Percentiles rank a stretch among this genome's conserved stretches.
Conservation (phyloP, 257 asterid genomes). For the Solanum dulcamara region DNA sequence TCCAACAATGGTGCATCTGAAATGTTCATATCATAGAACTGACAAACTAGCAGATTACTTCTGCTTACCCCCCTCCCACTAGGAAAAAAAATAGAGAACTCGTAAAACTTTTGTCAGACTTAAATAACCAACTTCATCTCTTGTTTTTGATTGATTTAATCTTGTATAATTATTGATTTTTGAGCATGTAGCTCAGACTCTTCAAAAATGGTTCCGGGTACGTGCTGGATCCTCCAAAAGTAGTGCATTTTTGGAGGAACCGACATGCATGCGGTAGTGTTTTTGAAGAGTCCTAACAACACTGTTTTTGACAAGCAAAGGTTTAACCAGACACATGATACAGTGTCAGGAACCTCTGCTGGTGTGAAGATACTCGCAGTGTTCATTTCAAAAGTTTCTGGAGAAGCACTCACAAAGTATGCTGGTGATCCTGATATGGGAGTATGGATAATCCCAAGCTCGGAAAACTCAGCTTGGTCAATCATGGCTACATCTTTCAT, state of each 20-base stretch:
- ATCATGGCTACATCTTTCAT: conserved; percentile 65
- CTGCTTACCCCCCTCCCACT: neutral
- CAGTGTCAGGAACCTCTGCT: conserved; percentile 73
- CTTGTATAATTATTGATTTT: neutral
- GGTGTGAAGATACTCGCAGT: conserved; percentile 60
- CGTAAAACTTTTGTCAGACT: neutral
- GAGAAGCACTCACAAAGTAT: conserved; percentile 39
- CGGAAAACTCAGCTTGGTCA: conserved; percentile 66
- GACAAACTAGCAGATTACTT: neutral
- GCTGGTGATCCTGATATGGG: conserved; percentile 30
- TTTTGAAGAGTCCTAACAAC: neutral
- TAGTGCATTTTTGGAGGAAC: neutral
- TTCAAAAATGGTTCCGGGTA: neutral
- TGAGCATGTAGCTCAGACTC: neutral
- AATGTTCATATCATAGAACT: neutral
- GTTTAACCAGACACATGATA: neutral
- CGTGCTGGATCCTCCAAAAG: neutral
- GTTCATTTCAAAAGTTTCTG: conserved; percentile 54
- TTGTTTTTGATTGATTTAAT: neutral
- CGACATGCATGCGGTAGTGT: neutral
- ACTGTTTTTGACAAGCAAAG: neutral
- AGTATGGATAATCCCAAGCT: conserved; percentile 51
- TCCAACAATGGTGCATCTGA: neutral
- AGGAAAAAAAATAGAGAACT: neutral
- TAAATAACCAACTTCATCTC: neutral